These are phyloP conservation scores for Hypsizygus marmoreus DNA, from an alignment of 768 basidiomycete genomes.

Conservation along the genomic window DNA sequence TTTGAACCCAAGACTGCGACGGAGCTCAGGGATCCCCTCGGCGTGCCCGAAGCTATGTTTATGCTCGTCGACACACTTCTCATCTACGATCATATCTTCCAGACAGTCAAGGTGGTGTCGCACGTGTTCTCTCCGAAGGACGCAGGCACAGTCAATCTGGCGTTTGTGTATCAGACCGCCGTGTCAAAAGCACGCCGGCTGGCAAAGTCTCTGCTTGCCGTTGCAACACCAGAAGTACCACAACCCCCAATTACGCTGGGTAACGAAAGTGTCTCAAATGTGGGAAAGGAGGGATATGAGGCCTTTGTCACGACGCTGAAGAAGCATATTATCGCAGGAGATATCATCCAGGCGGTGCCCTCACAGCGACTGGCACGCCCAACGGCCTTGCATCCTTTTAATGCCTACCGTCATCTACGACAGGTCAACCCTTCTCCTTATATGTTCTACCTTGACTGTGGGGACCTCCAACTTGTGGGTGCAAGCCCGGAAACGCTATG, in stretches of 20 bases:
- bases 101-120: slow-evolving; percentile 92
- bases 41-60: slow-evolving; percentile 94
- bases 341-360: slow-evolving; percentile 99
- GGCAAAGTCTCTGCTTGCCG: slow-evolving; percentile 64
- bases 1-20: slow-evolving; percentile 93
- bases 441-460: slow-evolving; percentile 97
- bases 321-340: slow-evolving; percentile 92
- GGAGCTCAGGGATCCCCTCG: slow-evolving; percentile 71
- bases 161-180: slow-evolving; percentile 88
- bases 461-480: slow-evolving; percentile 92
- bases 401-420: slow-evolving; percentile 91
- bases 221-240: slow-evolving; percentile 59
- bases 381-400: slow-evolving; percentile 93
- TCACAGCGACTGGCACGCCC: slow-evolving; percentile 87
- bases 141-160: slow-evolving; percentile 64
- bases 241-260: slow-evolving; percentile 71
- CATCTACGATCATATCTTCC: slow-evolving; percentile 96
- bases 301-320: slow-evolving; percentile 89
- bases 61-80: slow-evolving; percentile 96
- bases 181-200: slow-evolving; percentile 79
- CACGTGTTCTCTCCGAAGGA: slow-evolving; percentile 88
- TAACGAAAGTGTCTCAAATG: slow-evolving; percentile 77
- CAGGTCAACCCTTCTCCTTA: slow-evolving; percentile 98
- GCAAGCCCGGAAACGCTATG: slow-evolving; percentile 98
- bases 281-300: slow-evolving; percentile 92